phyloP scores from a whole-genome alignment of 2,329 filamentous ascomycete genomes.

The Herpotrichia juniperi region DNA sequence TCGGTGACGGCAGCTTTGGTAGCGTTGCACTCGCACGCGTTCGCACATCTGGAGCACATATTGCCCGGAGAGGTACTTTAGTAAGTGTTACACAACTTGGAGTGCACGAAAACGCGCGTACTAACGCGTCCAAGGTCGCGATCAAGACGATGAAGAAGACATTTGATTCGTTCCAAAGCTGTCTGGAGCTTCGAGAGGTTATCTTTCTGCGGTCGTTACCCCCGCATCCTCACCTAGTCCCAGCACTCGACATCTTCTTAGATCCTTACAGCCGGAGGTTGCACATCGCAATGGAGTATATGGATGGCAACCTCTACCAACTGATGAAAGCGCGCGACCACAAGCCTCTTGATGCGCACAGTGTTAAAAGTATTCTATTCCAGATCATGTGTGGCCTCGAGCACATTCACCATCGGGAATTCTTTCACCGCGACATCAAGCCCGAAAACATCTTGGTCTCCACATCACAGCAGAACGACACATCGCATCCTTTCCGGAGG shows the following conservation, averaged over 20 bases:
- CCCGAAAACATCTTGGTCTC: conserved; percentile 98
- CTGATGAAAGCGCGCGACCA: conserved; percentile 98
- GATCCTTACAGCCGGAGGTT: conserved; percentile 95
- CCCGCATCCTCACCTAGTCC: conserved; percentile 89
- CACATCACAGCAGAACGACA: conserved; percentile 82
- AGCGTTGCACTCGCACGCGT: conserved; percentile 93
- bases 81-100: conserved; percentile 62
- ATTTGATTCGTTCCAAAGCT: conserved; percentile 89
- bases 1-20: conserved; percentile 98
- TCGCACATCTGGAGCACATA: conserved; percentile 83
- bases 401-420: conserved; percentile 95
- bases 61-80: conserved; percentile 89
- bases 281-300: conserved; percentile 99
- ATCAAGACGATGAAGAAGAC: conserved; percentile 99
- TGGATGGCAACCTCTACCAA: conserved; percentile 99
- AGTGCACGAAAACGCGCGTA: conserved; percentile 15
- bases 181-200: conserved; percentile 92
- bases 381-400: conserved; percentile 96
- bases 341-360: conserved; percentile 86
- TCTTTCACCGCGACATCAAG: conserved; percentile 99
- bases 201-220: conserved; percentile 94
- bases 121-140: conserved; percentile 70
- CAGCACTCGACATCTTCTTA: conserved; percentile 96
- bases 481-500: conserved; percentile 82
- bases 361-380: conserved; percentile 96